phyloP scores from a whole-genome alignment of 768 basidiomycete species.

The Ephemerocybe angulata region DNA sequence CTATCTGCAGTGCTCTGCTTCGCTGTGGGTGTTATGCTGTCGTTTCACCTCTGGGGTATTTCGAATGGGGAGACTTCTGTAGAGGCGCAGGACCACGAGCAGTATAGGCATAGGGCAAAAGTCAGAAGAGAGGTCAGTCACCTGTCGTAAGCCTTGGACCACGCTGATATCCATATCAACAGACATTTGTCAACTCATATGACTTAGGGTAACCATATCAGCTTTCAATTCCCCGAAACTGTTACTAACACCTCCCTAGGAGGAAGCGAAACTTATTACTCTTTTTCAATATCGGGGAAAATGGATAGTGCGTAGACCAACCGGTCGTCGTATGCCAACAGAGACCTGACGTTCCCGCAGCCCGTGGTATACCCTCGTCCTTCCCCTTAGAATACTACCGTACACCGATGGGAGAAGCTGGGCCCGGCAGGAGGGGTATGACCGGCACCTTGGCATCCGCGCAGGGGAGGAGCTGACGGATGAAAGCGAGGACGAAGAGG shows the following conservation, averaged over 20 bases:
- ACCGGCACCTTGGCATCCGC: slow-evolving; percentile 58
- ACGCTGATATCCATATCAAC: not conserved
- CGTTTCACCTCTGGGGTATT: slow-evolving; percentile 72
- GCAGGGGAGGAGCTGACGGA: slow-evolving; percentile 86
- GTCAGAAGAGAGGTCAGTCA: slow-evolving; percentile 60
- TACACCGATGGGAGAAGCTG: slow-evolving; percentile 82
- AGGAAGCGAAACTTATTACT: slow-evolving; percentile 65
- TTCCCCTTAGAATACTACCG: slow-evolving; percentile 78
- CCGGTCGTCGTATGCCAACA: too few species aligned
- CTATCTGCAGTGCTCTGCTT: slow-evolving; percentile 72
- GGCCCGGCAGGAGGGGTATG: slow-evolving; percentile 67
- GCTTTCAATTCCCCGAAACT: not conserved
- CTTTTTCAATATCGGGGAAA: slow-evolving; percentile 83
- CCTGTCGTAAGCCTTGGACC: not conserved
- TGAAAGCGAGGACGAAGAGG: slow-evolving; percentile 59
- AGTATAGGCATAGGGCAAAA: slow-evolving; percentile 69
- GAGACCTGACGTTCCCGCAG: slow-evolving; percentile 39
- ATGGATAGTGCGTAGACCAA: slow-evolving; percentile 72
- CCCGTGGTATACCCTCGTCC: slow-evolving; percentile 70
- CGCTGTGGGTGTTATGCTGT: slow-evolving; percentile 67
- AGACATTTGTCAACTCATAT: slow-evolving; percentile 88
- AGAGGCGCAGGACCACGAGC: slow-evolving; percentile 82
- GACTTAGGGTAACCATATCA: slow-evolving; percentile 67
- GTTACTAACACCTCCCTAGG: slow-evolving; percentile 23
- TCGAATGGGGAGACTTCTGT: slow-evolving; percentile 81